Evolutionary conservation across 148 eudicot genomes (phyloP).

Genomic region (Rhododendron simsii): DNA sequence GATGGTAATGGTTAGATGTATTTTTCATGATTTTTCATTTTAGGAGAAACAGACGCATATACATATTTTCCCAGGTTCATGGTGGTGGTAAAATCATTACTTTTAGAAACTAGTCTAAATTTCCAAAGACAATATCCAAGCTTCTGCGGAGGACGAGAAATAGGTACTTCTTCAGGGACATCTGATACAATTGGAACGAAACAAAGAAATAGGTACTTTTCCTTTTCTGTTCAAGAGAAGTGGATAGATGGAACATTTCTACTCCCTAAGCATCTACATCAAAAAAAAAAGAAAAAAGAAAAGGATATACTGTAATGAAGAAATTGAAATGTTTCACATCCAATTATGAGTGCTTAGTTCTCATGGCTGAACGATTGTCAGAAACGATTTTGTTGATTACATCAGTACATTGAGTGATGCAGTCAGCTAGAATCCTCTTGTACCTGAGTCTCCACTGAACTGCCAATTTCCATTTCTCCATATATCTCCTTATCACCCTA

Average conservation of each 20-base stretch:
- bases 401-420: conserved; percentile 47
- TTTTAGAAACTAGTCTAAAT: too few relatives aligned
- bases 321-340: neutral
- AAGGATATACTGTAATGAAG: neutral
- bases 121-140: too few relatives aligned
- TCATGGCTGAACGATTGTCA: neutral
- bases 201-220: too few relatives aligned
- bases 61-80: neutral
- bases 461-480: conserved; percentile 69
- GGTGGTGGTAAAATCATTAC: neutral
- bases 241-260: neutral
- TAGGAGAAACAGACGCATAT: neutral
- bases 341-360: neutral
- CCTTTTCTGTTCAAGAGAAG: neutral
- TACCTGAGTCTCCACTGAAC: conserved; percentile 72
- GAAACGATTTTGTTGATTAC: conserved; percentile 21
- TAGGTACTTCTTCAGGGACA: too few relatives aligned
- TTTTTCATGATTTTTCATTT: neutral
- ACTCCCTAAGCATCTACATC: neutral
- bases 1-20: neutral
- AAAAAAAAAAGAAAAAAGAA: neutral
- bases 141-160: too few relatives aligned
- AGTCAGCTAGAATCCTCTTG: conserved; percentile 53
- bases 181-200: too few relatives aligned
- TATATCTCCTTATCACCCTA: conserved; percentile 27